Conservation (phyloP, 2,329 filamentous ascomycete genomes). For the Arthrinium phaeospermum region DNA sequence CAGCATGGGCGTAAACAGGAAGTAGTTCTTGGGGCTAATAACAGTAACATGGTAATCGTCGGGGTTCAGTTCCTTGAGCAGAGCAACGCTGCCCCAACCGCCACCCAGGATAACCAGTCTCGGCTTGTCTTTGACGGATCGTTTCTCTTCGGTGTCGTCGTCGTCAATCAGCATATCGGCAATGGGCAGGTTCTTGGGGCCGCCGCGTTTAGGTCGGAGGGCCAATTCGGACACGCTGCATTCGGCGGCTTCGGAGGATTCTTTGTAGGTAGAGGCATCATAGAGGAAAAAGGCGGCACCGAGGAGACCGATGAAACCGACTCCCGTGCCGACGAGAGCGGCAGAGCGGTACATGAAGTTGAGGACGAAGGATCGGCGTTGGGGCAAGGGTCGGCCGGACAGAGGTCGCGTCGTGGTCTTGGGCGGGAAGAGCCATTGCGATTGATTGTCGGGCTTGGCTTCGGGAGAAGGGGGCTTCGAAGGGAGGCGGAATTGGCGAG, state of each 20-base stretch:
- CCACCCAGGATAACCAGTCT: slow-evolving; percentile 91
- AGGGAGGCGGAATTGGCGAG: slow-evolving; percentile 3
- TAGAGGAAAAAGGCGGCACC: slow-evolving; percentile 90
- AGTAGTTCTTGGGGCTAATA: slow-evolving; percentile 93
- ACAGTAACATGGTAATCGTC: slow-evolving; percentile 96
- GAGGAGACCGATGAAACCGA: slow-evolving; percentile 70
- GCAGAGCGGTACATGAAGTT: slow-evolving; percentile 73
- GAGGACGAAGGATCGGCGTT: slow-evolving; percentile 52
- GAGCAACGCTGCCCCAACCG: slow-evolving; percentile 91
- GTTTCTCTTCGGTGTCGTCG: slow-evolving; percentile 75
- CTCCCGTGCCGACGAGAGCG: slow-evolving; percentile 75
- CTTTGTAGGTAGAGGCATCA: slow-evolving; percentile 89
- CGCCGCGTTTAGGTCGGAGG: slow-evolving; percentile 79
- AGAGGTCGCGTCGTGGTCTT: slow-evolving; percentile 45
- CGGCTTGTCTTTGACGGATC: slow-evolving; percentile 82
- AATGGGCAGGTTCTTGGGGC: slow-evolving; percentile 94
- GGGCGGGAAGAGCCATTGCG: slow-evolving; percentile 30
- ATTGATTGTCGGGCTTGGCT: background rate
- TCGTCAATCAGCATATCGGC: slow-evolving; percentile 88
- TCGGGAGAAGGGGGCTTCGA: background rate
- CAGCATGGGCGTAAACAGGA: slow-evolving; percentile 97
- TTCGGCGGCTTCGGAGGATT: slow-evolving; percentile 69
- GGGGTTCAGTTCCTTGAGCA: slow-evolving; percentile 87
- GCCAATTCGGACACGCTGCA: slow-evolving; percentile 86
- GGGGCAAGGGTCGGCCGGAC: slow-evolving; percentile 59